These are phyloP conservation scores for Porogramme epimiltina DNA, from an alignment of 1,284 basidiomycete genomes.

Conservation along the genomic window DNA sequence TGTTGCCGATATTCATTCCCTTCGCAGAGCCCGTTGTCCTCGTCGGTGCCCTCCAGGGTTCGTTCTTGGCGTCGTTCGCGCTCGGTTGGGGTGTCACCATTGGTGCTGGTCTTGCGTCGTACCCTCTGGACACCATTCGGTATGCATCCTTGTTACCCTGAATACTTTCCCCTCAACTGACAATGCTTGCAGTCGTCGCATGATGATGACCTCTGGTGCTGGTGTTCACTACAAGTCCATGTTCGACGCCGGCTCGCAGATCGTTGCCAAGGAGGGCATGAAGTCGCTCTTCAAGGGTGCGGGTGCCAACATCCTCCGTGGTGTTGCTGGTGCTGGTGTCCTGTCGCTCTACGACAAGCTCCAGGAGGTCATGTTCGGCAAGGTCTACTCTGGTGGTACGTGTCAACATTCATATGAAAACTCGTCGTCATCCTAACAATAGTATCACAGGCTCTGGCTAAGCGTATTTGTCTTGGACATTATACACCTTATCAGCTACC, in stretches of 20 bases:
- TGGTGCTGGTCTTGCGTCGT: slow-evolving; percentile 93
- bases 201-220: slow-evolving; percentile 94
- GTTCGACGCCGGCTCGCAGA: slow-evolving; percentile 85
- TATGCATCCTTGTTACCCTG: slow-evolving; percentile 31
- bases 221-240: slow-evolving; percentile 89
- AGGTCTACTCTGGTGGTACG: slow-evolving; percentile 86
- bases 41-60: slow-evolving; percentile 85
- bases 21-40: slow-evolving; percentile 85
- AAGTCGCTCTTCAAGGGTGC: slow-evolving; percentile 95
- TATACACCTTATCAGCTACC: slow-evolving; percentile 31
- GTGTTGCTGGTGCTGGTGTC: slow-evolving; percentile 98
- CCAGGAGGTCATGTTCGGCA: slow-evolving; percentile 90
- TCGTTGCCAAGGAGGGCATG: slow-evolving; percentile 88
- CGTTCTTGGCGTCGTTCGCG: slow-evolving; percentile 88
- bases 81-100: slow-evolving; percentile 96
- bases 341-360: slow-evolving; percentile 93
- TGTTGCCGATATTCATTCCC: slow-evolving; percentile 11
- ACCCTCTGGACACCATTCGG: slow-evolving; percentile 94
- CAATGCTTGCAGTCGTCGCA: slow-evolving; percentile 71
- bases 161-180: slow-evolving; percentile 19
- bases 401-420: slow-evolving; percentile 5
- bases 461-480: slow-evolving; percentile 30
- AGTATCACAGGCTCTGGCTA: slow-evolving; percentile 48
- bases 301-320: slow-evolving; percentile 97
- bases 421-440: not conserved